Base-by-base conservation (phyloP, 2,329 filamentous ascomycete genomes). In the Xylariaceae sp. region DNA sequence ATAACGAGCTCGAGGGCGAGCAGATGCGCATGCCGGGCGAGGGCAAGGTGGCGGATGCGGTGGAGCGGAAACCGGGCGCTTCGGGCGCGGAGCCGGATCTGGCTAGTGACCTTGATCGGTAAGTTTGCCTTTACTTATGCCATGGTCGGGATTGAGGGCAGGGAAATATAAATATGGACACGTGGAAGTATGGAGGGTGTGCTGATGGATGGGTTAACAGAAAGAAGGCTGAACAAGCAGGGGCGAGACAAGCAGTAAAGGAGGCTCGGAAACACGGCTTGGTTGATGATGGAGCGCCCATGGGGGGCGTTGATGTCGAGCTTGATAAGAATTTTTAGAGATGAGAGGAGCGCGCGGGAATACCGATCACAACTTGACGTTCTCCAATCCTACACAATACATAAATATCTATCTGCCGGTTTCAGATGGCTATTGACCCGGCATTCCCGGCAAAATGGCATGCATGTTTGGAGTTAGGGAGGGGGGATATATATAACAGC, bases 61-160 rank as follows among this genome's bases (percentile, higher is more conserved):
- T 60, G 4, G 38, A 46, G 15, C 32, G 42, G 2, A 59, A 57
- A 38, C 40, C 55, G 1, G 57, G 58, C 1, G 58, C 56, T 3
- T 43, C 32, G 8, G 55, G 57, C 5, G 32, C 38, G 3, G 45
- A 59, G 45, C 56, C 53, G n/a, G 57, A 60, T 44, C 33, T 60
- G 12, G 52, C 50, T 9, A 45, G 50, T n/a, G 55, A 57, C 32
- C 43, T 60, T 27, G 57, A 59, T 13, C 48, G 58, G 57, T 60
- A 45, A 5, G 57, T 47, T 24, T 24, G 7, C 11, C 11, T 24
- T 24, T 24, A 7, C 21, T 24, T 24, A 7, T 11, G 6, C 11
- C 21, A 7, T 24, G n/a, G n/a, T 24, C 11, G 21, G 6, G 21
- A 24, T 11, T 24, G 21, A n/a, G n/a, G n/a, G n/a, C n/a, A n/a